Conservation (phyloP, 495 filamentous ascomycete species). For the Articulospora tetracladia region DNA sequence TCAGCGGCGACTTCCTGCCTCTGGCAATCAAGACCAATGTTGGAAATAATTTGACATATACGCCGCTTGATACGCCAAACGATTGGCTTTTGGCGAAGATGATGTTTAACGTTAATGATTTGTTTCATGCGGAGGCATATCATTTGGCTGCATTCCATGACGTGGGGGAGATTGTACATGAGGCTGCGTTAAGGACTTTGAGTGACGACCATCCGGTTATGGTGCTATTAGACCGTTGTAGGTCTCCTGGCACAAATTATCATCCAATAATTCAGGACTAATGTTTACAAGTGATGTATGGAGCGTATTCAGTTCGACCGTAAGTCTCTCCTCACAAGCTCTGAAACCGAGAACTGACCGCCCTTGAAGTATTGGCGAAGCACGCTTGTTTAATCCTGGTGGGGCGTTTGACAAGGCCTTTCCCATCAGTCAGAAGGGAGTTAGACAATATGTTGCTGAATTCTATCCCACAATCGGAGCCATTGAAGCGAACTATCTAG, state of each 20-base stretch:
- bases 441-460: conserved; percentile 17
- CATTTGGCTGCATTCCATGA: conserved; percentile 32
- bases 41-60: conserved; percentile 33
- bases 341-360: neutral
- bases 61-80: conserved; percentile 29
- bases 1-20: conserved; percentile 32
- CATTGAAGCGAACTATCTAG: conserved; percentile 34
- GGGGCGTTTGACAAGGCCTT: conserved; percentile 29
- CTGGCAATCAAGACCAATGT: conserved; percentile 33
- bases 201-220: conserved; percentile 28
- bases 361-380: conserved; percentile 11
- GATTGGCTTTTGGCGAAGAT: conserved; percentile 39
- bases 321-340: neutral
- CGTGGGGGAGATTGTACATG: conserved; percentile 30
- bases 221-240: conserved; percentile 29
- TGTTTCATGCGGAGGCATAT: conserved; percentile 25
- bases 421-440: conserved; percentile 16
- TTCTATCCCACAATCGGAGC: conserved; percentile 25
- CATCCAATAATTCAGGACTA: neutral
- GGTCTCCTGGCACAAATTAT: neutral
- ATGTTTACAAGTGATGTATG: conserved; percentile 12
- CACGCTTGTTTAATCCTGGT: conserved; percentile 25
- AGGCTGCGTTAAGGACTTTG: conserved; percentile 33
- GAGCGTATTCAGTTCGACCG: conserved; percentile 21
- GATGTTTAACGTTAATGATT: conserved; percentile 35